Evolutionary conservation across 345 rosid genomes (phyloP).

Genomic region (Reutealis trisperma): DNA sequence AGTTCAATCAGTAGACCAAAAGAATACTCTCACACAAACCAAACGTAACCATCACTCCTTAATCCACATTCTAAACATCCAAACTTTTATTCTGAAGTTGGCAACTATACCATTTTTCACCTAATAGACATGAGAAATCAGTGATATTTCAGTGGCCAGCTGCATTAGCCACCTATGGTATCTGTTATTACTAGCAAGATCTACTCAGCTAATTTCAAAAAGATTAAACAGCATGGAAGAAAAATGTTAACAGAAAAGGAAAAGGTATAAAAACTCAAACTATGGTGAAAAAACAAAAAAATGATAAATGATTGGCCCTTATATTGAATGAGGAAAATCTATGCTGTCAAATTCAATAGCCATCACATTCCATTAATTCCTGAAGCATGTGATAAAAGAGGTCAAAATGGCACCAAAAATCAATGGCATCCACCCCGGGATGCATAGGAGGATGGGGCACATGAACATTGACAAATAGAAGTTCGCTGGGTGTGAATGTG

Average conservation of each 20-base stretch:
- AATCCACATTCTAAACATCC: not conserved
- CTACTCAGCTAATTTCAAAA: not conserved
- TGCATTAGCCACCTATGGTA: not conserved
- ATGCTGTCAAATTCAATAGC: not conserved
- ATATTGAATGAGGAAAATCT: not conserved
- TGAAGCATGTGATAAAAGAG: not conserved
- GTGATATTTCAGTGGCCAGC: not conserved
- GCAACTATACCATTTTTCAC: not conserved
- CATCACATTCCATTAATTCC: not conserved
- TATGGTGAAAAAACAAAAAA: not conserved
- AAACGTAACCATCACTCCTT: slow-evolving; percentile 1
- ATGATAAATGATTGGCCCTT: not conserved
- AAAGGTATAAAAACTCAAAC: not conserved
- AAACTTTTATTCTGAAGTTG: not conserved
- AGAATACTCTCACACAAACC: not conserved
- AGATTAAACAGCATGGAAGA: not conserved
- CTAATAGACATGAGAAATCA: not conserved
- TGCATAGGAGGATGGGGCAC: too few species aligned
- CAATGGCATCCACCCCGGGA: not conserved
- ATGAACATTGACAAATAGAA: too few species aligned
- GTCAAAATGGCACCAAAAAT: not conserved
- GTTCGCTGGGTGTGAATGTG: too few species aligned
- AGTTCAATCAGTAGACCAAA: not conserved
- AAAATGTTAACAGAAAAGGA: not conserved
- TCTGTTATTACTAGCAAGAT: not conserved